These are phyloP conservation scores for Solanum tarapatanum DNA, from an alignment of 257 asterid genomes.

Conservation along the genomic window DNA sequence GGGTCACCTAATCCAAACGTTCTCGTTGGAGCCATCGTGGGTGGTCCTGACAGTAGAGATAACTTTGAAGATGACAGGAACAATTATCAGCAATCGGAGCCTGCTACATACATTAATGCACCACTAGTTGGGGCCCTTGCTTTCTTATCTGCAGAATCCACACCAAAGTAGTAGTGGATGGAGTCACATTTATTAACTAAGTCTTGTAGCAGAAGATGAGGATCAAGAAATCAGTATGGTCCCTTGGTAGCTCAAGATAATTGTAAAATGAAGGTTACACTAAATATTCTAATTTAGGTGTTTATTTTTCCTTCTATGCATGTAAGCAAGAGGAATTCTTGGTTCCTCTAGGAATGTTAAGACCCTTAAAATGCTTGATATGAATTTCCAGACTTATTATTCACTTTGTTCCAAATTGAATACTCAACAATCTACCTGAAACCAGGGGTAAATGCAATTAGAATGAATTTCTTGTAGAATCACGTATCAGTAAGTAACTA, in stretches of 20 bases:
- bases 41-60: conserved; percentile 63
- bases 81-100: conserved; percentile 67
- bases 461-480: background rate
- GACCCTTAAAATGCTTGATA: background rate
- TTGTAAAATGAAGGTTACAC: background rate
- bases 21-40: conserved; percentile 53
- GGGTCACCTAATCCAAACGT: conserved; percentile 52
- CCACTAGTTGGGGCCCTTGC: conserved; percentile 64
- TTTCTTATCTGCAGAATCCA: conserved; percentile 33
- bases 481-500: background rate
- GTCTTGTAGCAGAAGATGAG: background rate
- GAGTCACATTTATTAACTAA: background rate
- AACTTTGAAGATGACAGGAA: conserved; percentile 44
- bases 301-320: background rate
- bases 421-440: background rate
- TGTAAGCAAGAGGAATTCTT: background rate
- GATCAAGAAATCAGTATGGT: background rate
- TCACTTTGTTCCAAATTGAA: background rate
- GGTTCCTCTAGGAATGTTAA: background rate
- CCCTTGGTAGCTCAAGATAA: background rate
- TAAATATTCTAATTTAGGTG: background rate
- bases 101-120: conserved; percentile 65
- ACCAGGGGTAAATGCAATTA: background rate
- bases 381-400: background rate
- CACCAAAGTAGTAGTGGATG: background rate